These are phyloP conservation scores for Phylloporus arenicola DNA, from an alignment of 768 basidiomycete genomes.

Conservation along the genomic window DNA sequence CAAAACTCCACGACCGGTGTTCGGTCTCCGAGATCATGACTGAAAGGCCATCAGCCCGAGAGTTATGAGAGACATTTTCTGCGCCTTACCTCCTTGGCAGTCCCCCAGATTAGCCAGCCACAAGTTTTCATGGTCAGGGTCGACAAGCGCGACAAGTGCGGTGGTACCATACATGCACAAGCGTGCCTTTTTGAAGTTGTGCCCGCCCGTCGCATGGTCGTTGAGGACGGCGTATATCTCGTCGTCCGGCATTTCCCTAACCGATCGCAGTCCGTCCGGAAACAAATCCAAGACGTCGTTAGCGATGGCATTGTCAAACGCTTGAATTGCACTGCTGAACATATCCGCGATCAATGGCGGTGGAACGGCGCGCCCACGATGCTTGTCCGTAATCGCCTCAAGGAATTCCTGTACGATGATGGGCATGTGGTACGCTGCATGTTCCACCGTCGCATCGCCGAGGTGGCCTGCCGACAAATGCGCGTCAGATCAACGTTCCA, in stretches of 20 bases:
- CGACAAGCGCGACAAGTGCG: slow-evolving; percentile 65
- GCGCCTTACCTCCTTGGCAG: slow-evolving; percentile 63
- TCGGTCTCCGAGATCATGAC: slow-evolving; percentile 50
- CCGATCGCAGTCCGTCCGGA: slow-evolving; percentile 46
- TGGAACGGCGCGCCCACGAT: slow-evolving; percentile 35
- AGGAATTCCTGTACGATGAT: slow-evolving; percentile 61
- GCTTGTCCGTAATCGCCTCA: slow-evolving; percentile 35
- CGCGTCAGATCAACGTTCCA: neutral
- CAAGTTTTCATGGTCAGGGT: slow-evolving; percentile 61
- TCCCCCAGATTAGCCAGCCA: slow-evolving; percentile 83
- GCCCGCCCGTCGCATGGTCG: slow-evolving; percentile 52
- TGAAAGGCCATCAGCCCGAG: slow-evolving; percentile 12
- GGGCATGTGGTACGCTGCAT: slow-evolving; percentile 62
- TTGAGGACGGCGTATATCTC: slow-evolving; percentile 58
- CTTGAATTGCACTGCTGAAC: slow-evolving; percentile 51
- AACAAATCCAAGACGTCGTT: slow-evolving; percentile 61
- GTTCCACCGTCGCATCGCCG: slow-evolving; percentile 64
- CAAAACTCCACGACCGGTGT: slow-evolving; percentile 51
- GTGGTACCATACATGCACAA: slow-evolving; percentile 80
- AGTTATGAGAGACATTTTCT: neutral
- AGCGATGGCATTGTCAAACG: slow-evolving; percentile 65
- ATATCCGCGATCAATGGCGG: slow-evolving; percentile 50
- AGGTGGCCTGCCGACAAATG: slow-evolving; percentile 46
- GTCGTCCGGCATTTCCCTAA: slow-evolving; percentile 48
- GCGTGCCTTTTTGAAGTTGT: slow-evolving; percentile 59